Conservation (phyloP, 345 rosid species). For the Populus davidiana region DNA sequence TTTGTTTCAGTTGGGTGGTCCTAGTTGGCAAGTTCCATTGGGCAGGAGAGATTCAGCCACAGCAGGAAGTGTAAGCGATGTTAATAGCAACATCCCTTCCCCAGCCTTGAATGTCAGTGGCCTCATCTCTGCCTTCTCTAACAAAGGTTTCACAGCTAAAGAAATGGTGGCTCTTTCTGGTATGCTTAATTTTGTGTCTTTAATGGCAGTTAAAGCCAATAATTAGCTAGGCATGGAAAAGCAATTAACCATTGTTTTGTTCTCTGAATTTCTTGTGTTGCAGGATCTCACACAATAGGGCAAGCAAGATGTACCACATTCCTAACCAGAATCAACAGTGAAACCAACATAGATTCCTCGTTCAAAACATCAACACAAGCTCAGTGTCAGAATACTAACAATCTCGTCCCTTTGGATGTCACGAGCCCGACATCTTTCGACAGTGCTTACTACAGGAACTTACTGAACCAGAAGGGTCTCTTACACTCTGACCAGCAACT, state of each 20-base stretch:
- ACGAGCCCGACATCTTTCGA: conserved; percentile 45
- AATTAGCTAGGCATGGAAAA: no score
- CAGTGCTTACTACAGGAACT: conserved; percentile 55
- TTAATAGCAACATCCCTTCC: conserved; percentile 34
- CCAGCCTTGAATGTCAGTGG: conserved; percentile 32
- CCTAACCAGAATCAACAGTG: conserved; percentile 45
- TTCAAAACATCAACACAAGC: conserved; percentile 33
- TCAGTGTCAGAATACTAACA: conserved; percentile 38
- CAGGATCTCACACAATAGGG: conserved; percentile 53
- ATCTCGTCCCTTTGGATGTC: conserved; percentile 43
- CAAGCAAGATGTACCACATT: conserved; percentile 54
- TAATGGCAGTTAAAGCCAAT: no score
- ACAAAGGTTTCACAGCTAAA: conserved; percentile 47
- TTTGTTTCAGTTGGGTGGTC: conserved; percentile 42
- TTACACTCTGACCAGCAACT: conserved; percentile 68
- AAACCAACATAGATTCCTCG: conserved; percentile 36
- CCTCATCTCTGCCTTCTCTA: conserved; percentile 43
- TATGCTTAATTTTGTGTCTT: not conserved
- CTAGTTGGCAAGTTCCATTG: conserved; percentile 45
- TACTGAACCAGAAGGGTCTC: conserved; percentile 47
- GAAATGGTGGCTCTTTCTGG: conserved; percentile 70
- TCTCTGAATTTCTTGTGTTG: not conserved
- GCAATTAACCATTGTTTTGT: not conserved
- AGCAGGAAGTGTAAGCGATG: conserved; percentile 34
- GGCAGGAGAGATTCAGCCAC: conserved; percentile 66